These are phyloP conservation scores for Lachnellula occidentalis DNA, from an alignment of 2,329 filamentous ascomycete genomes.

Conservation along the genomic window DNA sequence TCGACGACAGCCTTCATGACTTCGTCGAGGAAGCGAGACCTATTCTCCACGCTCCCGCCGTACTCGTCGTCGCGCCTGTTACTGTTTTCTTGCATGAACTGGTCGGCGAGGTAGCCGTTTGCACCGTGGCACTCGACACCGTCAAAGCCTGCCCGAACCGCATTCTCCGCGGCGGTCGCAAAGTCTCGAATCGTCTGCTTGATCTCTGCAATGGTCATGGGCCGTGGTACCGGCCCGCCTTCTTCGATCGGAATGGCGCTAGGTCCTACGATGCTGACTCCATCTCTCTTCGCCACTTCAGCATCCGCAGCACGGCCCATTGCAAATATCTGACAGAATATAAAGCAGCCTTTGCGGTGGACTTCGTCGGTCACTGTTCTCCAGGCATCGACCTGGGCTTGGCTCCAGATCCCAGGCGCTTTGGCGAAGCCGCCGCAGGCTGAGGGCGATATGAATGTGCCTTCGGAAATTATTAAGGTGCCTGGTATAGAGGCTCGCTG, in stretches of 20 bases:
- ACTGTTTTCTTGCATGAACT: constrained; percentile 22
- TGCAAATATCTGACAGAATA: constrained; percentile 57
- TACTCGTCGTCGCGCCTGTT: constrained; percentile 23
- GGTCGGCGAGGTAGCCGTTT: constrained; percentile 26
- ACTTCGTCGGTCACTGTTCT: constrained; percentile 54
- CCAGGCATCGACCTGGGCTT: constrained; percentile 54
- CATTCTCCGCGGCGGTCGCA: constrained; percentile 17
- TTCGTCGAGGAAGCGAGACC: constrained; percentile 43
- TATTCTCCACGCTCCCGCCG: constrained; percentile 25
- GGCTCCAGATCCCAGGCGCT: constrained; percentile 52
- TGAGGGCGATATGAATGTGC: constrained; percentile 45
- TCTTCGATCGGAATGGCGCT: constrained; percentile 17
- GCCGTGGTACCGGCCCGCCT: constrained; percentile 4
- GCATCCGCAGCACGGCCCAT: constrained; percentile 49
- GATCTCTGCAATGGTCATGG: constrained; percentile 20
- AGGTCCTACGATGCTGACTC: constrained; percentile 12
- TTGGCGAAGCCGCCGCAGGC: constrained; percentile 44
- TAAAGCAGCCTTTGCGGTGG: constrained; percentile 54
- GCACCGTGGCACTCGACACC: constrained; percentile 25
- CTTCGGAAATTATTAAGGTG: constrained; percentile 53
- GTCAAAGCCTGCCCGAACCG: constrained; percentile 25
- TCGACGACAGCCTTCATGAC: constrained; percentile 44
- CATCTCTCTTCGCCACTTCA: constrained; percentile 8
- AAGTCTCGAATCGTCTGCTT: constrained; percentile 16
- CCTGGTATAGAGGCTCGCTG: constrained; percentile 46